Conservation (phyloP, 495 filamentous ascomycete genomes). For the Daldinia vernicosa region DNA sequence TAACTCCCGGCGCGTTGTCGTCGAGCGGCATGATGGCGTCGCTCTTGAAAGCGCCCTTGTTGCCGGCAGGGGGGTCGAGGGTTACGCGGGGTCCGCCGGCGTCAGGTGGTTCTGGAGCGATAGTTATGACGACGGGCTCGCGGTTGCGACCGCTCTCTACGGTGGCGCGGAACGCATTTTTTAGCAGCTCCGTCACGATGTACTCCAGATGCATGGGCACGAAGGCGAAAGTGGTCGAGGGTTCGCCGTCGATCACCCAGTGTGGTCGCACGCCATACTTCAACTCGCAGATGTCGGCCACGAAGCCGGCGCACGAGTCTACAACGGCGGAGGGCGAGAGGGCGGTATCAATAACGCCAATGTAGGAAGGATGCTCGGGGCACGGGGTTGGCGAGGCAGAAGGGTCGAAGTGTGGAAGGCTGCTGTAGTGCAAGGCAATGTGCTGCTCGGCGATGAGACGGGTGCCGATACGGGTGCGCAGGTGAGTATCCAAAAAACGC, state of each 20-base stretch:
- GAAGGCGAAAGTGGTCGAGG: constrained; percentile 84
- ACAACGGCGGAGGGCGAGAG: constrained; percentile 83
- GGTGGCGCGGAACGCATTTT: constrained; percentile 94
- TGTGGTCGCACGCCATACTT: constrained; percentile 90
- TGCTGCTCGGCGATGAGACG: constrained; percentile 96
- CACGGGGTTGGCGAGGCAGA: constrained; percentile 53
- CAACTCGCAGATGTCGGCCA: constrained; percentile 94
- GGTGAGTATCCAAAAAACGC: constrained; percentile 89
- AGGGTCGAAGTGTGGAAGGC: constrained; percentile 70
- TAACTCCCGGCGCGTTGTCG: constrained; percentile 81
- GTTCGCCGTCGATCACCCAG: constrained; percentile 82
- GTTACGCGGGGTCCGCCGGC: constrained; percentile 59
- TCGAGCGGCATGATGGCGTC: constrained; percentile 64
- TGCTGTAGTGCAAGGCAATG: constrained; percentile 88
- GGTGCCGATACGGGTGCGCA: constrained; percentile 93
- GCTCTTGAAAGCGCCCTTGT: constrained; percentile 55
- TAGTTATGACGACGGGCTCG: constrained; percentile 89
- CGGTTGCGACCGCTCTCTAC: constrained; percentile 79
- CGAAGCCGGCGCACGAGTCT: constrained; percentile 83
- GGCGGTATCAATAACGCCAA: constrained; percentile 96
- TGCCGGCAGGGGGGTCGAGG: constrained; percentile 74
- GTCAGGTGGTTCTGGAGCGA: constrained; percentile 80
- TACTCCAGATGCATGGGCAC: constrained; percentile 97
- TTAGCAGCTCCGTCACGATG: constrained; percentile 93
- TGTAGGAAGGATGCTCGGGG: constrained; percentile 73